A percentile compares a stretch with the other conserved stretches of the same genome.
phyloP scores from a whole-genome alignment of 2,329 filamentous ascomycete species.

The Verticillium zaregamsianum region DNA sequence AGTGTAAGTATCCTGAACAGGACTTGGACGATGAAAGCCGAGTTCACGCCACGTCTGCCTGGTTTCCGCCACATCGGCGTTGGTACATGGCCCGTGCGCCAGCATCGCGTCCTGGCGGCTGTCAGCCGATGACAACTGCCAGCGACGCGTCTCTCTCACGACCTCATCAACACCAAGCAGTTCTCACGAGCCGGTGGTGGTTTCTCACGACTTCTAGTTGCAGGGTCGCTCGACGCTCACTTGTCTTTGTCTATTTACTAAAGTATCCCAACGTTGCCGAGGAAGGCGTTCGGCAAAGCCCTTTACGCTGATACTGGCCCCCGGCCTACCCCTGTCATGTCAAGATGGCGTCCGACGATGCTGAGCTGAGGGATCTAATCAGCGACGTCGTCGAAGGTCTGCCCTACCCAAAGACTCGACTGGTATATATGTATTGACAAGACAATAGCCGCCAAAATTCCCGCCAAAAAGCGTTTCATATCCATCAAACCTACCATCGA shows the following conservation, averaged over 20 bases:
- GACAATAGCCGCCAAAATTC: conserved; percentile 49
- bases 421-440: conserved; percentile 7
- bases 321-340: not conserved
- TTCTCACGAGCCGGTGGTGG: not conserved
- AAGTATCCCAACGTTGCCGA: not conserved
- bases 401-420: not conserved
- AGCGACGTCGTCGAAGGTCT: conserved; percentile 27
- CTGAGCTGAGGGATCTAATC: conserved; percentile 29
- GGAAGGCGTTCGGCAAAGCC: not conserved
- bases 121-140: not conserved
- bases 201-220: not conserved
- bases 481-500: conserved; percentile 63
- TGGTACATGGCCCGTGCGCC: not conserved
- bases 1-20: not conserved
- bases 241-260: not conserved
- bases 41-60: not conserved
- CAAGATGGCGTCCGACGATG: conserved; percentile 19
- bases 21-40: not conserved
- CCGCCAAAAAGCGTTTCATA: conserved; percentile 61
- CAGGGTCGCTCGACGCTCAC: not conserved
- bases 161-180: not conserved
- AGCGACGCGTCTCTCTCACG: not conserved
- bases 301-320: not conserved
- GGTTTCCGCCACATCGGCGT: not conserved
- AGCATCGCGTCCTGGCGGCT: not conserved